These are phyloP conservation scores for Leccinum imitatum DNA, from an alignment of 768 basidiomycete species.

Conservation along the genomic window DNA sequence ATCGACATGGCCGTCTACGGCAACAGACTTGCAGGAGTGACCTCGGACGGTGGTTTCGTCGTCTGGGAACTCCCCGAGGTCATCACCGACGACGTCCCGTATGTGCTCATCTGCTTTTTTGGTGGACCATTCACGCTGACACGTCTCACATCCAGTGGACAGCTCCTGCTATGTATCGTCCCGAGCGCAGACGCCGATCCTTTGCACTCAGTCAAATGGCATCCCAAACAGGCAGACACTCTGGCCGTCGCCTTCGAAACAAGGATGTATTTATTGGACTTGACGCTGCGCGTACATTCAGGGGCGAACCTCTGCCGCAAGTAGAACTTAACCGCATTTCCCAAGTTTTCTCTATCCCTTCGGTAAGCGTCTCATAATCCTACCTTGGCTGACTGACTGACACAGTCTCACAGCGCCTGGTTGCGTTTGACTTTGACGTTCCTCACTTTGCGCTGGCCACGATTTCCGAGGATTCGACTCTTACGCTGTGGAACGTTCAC, in stretches of 20 bases:
- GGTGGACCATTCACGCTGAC: constrained; percentile 1
- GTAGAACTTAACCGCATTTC: constrained; percentile 68
- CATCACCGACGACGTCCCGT: constrained; percentile 87
- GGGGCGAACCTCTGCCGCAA: constrained; percentile 66
- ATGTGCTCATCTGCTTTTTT: constrained; percentile 33
- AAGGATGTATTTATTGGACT: constrained; percentile 73
- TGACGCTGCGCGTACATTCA: constrained; percentile 62
- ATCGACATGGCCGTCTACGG: constrained; percentile 85
- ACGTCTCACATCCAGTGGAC: constrained; percentile 46
- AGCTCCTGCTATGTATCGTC: constrained; percentile 69
- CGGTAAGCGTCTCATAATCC: constrained; percentile 45
- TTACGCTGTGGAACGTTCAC: constrained; percentile 80
- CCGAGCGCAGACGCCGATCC: constrained; percentile 53
- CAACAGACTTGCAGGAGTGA: constrained; percentile 81
- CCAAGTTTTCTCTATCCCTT: constrained; percentile 65
- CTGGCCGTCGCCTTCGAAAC: constrained; percentile 82
- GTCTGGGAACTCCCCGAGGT: constrained; percentile 84
- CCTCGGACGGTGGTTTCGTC: constrained; percentile 85
- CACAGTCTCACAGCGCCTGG: constrained; percentile 55
- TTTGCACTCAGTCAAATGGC: constrained; percentile 85
- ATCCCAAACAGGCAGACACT: constrained; percentile 76
- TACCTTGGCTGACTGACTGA: background rate
- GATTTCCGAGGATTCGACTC: constrained; percentile 77
- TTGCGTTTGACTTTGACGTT: constrained; percentile 85
- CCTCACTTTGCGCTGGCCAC: constrained; percentile 75